Evolutionary conservation across 257 asterid species (phyloP), one percentile per base, ranked within the genome.

Genomic region (Solanum peruvianum): DNA sequence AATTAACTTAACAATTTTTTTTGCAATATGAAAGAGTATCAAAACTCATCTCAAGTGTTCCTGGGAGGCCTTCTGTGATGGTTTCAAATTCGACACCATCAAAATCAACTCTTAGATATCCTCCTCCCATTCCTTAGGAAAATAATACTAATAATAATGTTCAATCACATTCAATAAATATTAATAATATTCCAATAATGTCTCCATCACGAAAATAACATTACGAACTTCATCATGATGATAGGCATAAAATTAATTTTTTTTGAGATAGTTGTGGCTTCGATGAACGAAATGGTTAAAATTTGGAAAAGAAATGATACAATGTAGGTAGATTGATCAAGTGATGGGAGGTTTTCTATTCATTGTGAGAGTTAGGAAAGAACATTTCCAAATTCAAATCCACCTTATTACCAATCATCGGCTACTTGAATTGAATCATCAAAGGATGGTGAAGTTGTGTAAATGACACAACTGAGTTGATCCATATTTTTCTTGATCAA

Each of bases 391-490:
- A 92, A 90, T 87, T 29, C 86, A 33, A 84, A 71, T 86, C 64
- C 88, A 87, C 82, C 60, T 90, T n/a, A 92, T 85, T 2, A 49
- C 58, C 27, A 70, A 86, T 87, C 16, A 52, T 92, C 49, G 2
- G 89, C 88, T 84, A 89, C 94, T 84, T 88, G 94, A 78, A 89
- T 87, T 31, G 98, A 96, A 90, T 96, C 99, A 13, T 94, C 98
- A 1, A 94, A 90, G 84, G 93, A 92, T 82, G 91, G 92, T 14
- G 93, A 90, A 15, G 90, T 90, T 91, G 96, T 95, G 67, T 85
- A 90, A 82, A 90, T 93, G 92, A 72, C 90, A 91, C 93, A 27
- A 83, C 18, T 39, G 88, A 95, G 56, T 87, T 96, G 72, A 73
- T 92, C 23, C 90, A 95, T 64, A 96, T 91, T 90, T 91, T 94